Evolutionary conservation across 2,329 filamentous ascomycete genomes (phyloP), one percentile per base, ranked within the genome.

Genomic region (Microdochium paspali): DNA sequence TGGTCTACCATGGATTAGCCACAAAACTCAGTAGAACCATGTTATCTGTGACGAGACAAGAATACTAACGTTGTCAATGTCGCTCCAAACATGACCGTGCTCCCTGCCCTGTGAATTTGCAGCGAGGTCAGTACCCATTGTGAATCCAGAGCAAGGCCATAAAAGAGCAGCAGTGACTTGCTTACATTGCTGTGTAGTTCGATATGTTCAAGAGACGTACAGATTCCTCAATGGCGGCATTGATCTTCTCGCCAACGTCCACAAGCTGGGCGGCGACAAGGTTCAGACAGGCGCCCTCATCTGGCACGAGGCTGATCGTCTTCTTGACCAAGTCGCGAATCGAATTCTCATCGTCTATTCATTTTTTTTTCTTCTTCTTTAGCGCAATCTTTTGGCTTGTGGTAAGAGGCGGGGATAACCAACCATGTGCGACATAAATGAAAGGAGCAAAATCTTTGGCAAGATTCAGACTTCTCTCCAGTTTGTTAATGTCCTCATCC

Each of bases 401-500:
- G n/a, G 15, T 44, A n/a, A n/a, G n/a, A n/a, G n/a, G n/a, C 4
- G 28, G 42, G 6, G 3, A 7, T 44, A 6, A 46, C 53, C 52
- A 47, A 55, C 54, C 48, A 40, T 53, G 55, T 15, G 54, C 55
- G 9, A 52, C 50, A 31, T 55, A 47, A 12, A 35, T 18, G n/a
- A 35, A 35, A 9, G 31, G 31, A 5, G 50, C 53, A 46, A 53
- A 54, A 44, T 54, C 54, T 31, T 51, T 56, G 31, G 31, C 31
- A 35, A 35, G 26, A 15, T 50, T 50, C 15, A 55, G 47, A 39
- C 54, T 55, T n/a, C 54, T 51, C 31, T 56, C 52, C 9, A 56
- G 49, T 21, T 54, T 50, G 18, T 51, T 50, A 23, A 55, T 56
- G 42, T 55, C 54, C 9, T 56, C 53, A 23, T 54, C 51, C 26